Percentiles rank a stretch among this genome's conserved stretches.
These are phyloP conservation scores for Cyclotella choctawhatcheeana DNA, from an alignment of 108 stramenopile genomes.

Conservation along the genomic window DNA sequence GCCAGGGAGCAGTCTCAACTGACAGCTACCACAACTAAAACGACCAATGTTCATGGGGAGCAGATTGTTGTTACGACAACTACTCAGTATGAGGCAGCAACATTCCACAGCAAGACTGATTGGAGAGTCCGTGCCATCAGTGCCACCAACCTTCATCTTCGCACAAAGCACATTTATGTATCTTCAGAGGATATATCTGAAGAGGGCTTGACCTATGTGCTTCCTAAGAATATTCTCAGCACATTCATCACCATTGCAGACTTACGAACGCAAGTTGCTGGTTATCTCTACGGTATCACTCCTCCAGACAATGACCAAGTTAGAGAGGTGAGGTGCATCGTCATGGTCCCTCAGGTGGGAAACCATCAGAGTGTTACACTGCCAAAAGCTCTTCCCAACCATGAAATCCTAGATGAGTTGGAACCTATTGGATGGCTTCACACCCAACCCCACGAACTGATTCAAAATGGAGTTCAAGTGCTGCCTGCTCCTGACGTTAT, in stretches of 20 bases:
- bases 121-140: conserved; percentile 99
- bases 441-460: conserved; percentile 98
- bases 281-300: conserved; percentile 97
- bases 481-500: conserved; percentile 95
- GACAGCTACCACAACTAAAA: conserved; percentile 97
- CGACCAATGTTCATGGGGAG: conserved; percentile 99
- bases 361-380: conserved; percentile 96
- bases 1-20: conserved; percentile 96
- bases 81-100: conserved; percentile 96
- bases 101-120: conserved; percentile 98
- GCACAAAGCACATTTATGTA: conserved; percentile 99
- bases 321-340: conserved; percentile 96
- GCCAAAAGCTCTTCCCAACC: conserved; percentile 91
- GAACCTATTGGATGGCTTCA: conserved; percentile 99
- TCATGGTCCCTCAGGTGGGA: conserved; percentile 98
- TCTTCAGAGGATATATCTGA: conserved; percentile 96
- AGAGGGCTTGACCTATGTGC: conserved; percentile 97
- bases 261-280: conserved; percentile 96
- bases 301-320: conserved; percentile 96
- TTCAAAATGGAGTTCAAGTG: conserved; percentile 91
- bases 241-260: conserved; percentile 97
- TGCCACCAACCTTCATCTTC: conserved; percentile 97
- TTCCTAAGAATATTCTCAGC: conserved; percentile 97
- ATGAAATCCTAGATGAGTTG: conserved; percentile 91
- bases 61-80: conserved; percentile 99